These are phyloP conservation scores for Cladosporium sp. DNA, from an alignment of 2,329 filamentous ascomycete species.

Conservation along the genomic window DNA sequence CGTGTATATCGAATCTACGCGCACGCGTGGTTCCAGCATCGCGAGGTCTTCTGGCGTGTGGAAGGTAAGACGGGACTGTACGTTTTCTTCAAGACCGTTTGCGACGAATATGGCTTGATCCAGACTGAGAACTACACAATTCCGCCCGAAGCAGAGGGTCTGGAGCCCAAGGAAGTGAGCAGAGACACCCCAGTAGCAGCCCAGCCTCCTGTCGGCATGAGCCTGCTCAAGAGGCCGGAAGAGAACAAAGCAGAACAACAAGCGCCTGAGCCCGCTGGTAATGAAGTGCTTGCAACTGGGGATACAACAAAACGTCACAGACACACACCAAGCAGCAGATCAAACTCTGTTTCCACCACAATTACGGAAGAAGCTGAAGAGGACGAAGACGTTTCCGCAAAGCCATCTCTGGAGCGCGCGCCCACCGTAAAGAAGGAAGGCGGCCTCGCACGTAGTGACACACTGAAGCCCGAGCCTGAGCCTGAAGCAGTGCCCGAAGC, in stretches of 20 bases:
- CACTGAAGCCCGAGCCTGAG: constrained; percentile 17
- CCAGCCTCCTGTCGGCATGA: constrained; percentile 19
- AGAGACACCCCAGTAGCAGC: constrained; percentile 13
- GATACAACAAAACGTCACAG: constrained; percentile 80
- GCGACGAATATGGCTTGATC: constrained; percentile 83
- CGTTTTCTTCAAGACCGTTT: constrained; percentile 94
- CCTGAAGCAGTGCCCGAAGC: constrained; percentile 19
- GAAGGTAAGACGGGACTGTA: constrained; percentile 90
- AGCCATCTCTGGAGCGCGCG: constrained; percentile 24
- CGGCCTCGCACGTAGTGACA: constrained; percentile 17
- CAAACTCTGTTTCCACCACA: constrained; percentile 69
- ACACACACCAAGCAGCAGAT: constrained; percentile 74
- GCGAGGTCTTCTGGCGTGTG: constrained; percentile 90
- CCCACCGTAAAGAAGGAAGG: constrained; percentile 19
- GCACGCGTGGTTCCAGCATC: constrained; percentile 97
- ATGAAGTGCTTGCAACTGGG: constrained; percentile 48
- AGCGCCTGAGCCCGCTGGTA: constrained; percentile 33
- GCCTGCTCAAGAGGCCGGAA: constrained; percentile 35
- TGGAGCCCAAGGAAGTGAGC: constrained; percentile 46
- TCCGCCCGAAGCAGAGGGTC: constrained; percentile 84
- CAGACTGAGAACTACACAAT: constrained; percentile 95
- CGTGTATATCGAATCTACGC: constrained; percentile 95
- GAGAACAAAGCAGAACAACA: constrained; percentile 14
- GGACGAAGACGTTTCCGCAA: constrained; percentile 23
- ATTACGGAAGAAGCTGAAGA: constrained; percentile 75